Evolutionary conservation across 176 grass and related monocot genomes (phyloP), one percentile per base, ranked within the genome.

Genomic region (Poa pratensis): DNA sequence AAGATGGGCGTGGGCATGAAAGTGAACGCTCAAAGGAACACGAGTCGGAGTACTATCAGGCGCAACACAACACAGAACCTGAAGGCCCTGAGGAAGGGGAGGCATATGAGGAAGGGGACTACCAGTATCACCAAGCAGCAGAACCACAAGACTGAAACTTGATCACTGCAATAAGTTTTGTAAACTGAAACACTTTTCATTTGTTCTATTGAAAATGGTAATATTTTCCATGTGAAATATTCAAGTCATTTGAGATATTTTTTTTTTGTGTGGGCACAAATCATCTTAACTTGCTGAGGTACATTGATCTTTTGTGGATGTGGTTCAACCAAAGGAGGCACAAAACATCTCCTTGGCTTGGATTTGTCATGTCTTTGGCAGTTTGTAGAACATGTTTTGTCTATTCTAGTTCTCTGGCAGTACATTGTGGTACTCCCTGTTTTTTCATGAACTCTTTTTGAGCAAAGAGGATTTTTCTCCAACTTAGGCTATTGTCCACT

Each of bases 51-150:
- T 86, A 92, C 35, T 88, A 92, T 83, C 82, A 86, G 15, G 30
- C 14, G n/a, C 88, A 84, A 60, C 68, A 81, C 32, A 84, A 51
- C 61, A 75, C 62, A 76, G 89, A 85, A 85, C 64, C 84, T 77
- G 96, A 98, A 69, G 87, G 87, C 45, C 96, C 88, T 40, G 96
- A 98, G 73, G 96, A 94, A 84, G 96, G 96, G 0, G 96, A 98
- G 86, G 96, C 96, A 37, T 91, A 86, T 1, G 96, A 95, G 60
- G 96, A 95, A 77, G 91, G 90, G 24, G 93, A 95, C 70, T 98
- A 95, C 81, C 91, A 78, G 62, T 89, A 94, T 86, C 82, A 86
- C n/a, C 85, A 70, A 35, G 55, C 54, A 35, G 62, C 76, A 75
- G 86, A 83, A 90, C 27, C 75, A 83, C 23, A 80, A 50, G 52